Evolutionary conservation across 306 rosid genomes (phyloP), one percentile per base, ranked within the genome.

Genomic region (Cicer judaicum): DNA sequence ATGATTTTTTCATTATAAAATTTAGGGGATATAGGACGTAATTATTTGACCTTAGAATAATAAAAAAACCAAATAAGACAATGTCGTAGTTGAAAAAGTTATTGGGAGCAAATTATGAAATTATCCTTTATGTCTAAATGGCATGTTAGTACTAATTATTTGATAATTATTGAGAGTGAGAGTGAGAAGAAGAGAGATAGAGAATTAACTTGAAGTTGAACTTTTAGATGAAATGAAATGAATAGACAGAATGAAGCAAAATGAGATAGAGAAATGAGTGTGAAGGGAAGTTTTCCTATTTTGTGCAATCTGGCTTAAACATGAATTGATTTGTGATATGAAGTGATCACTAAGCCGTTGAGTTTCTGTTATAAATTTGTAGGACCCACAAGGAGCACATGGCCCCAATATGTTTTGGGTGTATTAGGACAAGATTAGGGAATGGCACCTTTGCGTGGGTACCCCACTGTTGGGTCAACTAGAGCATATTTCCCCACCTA

Each of bases 401-500:
- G 92, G 93, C 75, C 90, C 92, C 91, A 81, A 71, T 64, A 39
- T 94, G 99, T 92, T 78, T 82, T 82, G 90, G 88, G 84, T 34
- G 1, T 85, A 85, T 92, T 92, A 85, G 73, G 98, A 92, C 99
- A 92, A 81, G 87, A 92, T 84, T 82, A 85, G 87, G 90, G 77
- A 55, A 82, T 81, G 82, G 81, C 78, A 86, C 72, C 85, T 72
- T 48, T 81, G 78, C 68, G 88, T 85, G 97, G 95, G 93, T 48
- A 61, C 92, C 85, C 89, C 83, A 74, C 38, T 90, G 99, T 90
- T 92, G 95, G 99, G 96, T 92, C 87, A 86, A 85, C 84, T 15
- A 81, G 81, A 86, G 88, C 95, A 85, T 86, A 86, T 85, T 88
- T 87, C 97, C 99, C 99, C 92, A 92, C 94, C 88, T 55, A 86